A percentile compares a stretch with the other conserved stretches of the same genome.
Conservation (phyloP, 108 stramenopile genomes). For the Schizochytrium sp. region DNA sequence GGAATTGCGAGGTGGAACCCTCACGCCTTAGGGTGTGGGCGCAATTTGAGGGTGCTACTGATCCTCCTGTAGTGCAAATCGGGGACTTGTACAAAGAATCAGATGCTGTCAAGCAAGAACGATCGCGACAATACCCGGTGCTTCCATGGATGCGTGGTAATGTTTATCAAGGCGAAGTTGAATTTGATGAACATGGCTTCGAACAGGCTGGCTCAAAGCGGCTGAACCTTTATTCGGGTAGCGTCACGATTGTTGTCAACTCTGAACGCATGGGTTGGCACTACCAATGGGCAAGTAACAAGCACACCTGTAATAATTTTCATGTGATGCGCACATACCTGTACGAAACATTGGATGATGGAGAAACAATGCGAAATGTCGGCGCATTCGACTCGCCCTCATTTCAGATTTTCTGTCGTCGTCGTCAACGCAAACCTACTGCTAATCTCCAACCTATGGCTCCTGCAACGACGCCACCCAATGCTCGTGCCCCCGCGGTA, state of each 20-base stretch:
- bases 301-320: slow-evolving; percentile 26
- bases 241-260: slow-evolving; percentile 55
- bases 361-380: neutral
- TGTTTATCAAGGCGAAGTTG: slow-evolving; percentile 27
- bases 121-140: neutral
- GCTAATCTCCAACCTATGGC: neutral
- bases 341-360: slow-evolving; percentile 12
- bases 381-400: slow-evolving; percentile 16
- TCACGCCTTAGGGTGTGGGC: slow-evolving; percentile 11
- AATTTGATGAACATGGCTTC: slow-evolving; percentile 29
- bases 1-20: neutral
- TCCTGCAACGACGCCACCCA: neutral
- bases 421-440: slow-evolving; percentile 21
- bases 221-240: neutral
- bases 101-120: slow-evolving; percentile 20
- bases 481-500: too few species aligned
- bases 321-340: slow-evolving; percentile 46
- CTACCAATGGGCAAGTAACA: slow-evolving; percentile 47
- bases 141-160: slow-evolving; percentile 50
- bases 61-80: neutral
- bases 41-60: slow-evolving; percentile 1
- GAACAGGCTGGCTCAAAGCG: neutral
- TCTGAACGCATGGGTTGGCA: slow-evolving; percentile 46
- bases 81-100: slow-evolving; percentile 37
- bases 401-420: slow-evolving; percentile 45